Evolutionary conservation across 169 alveolate genomes (phyloP).

Genomic region (Plasmodium billcollinsi): DNA sequence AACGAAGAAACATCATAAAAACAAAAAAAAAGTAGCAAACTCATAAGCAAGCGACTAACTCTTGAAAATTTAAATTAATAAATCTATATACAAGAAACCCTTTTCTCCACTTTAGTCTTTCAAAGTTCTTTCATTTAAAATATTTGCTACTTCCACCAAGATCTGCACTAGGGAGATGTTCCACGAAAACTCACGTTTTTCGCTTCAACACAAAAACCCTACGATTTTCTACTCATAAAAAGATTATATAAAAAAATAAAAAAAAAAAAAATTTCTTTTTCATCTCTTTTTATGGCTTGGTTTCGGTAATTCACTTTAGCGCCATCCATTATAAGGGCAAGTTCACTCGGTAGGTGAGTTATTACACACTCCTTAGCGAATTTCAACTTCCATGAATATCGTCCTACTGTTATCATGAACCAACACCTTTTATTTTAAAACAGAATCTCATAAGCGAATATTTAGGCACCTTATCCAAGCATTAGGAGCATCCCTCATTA

Average conservation of each 20-base stretch:
- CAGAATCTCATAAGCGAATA: conserved; percentile 91
- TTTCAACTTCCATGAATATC: conserved; percentile 94
- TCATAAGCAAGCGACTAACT: too few species aligned
- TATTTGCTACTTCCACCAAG: conserved; percentile 95
- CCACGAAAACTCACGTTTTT: conserved; percentile 92
- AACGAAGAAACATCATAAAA: too few species aligned
- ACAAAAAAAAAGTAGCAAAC: too few species aligned
- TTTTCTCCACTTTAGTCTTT: conserved; percentile 79
- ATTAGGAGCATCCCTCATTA: conserved; percentile 95
- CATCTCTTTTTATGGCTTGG: conserved; percentile 82
- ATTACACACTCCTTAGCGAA: conserved; percentile 95
- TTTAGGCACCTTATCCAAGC: conserved; percentile 93
- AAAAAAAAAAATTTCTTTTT: background rate
- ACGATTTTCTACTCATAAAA: conserved; percentile 70
- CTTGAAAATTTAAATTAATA: too few species aligned
- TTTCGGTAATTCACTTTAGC: conserved; percentile 93
- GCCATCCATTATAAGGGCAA: conserved; percentile 94
- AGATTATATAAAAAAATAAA: background rate
- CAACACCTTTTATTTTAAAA: conserved; percentile 87
- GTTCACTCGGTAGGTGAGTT: conserved; percentile 94
- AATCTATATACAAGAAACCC: too few species aligned
- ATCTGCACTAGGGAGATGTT: conserved; percentile 94
- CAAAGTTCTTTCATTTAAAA: conserved; percentile 93
- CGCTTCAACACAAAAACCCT: conserved; percentile 88
- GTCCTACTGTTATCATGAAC: conserved; percentile 93